Evolutionary conservation across 2,329 filamentous ascomycete species (phyloP), one percentile per base, ranked within the genome.

Genomic region (Claviceps maximensis): DNA sequence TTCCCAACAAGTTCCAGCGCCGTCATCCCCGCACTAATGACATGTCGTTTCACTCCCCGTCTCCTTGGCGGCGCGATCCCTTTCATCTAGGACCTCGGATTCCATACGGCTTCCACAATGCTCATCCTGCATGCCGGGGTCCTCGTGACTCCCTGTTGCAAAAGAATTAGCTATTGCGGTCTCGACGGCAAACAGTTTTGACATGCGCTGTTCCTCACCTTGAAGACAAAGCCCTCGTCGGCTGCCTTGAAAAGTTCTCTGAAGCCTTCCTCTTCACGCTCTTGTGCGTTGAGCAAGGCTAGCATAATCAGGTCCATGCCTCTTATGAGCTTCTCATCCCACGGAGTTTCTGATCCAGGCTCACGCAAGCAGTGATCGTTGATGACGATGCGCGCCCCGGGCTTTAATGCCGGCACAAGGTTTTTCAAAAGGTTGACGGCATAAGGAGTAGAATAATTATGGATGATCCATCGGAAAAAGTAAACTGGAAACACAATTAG

Each of bases 391-490:
- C 72, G 67, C 12, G 77, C 71, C 19, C 80, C 73, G 1, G 75
- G 72, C 63, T 81, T 77, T 50, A 82, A 64, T 36, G 78, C 73
- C 1, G 78, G 77, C 2, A 79, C 64, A 9, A 82, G 67, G 21
- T 71, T 72, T 55, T 69, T 69, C 40, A 77, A 64, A 41, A 81
- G 74, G 46, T 69, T 68, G 46, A 74, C 60, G 4, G 72, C 71
- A 52, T 78, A 75, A 2, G 71, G 71, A 15, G 78, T 78, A 0
- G 78, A 74, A 67, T 79, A 80, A 65, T 83, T 80, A 61, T 84
- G 79, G 8, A 84, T 64, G 56, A 83, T 80, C 71, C 74, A 76
- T 48, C 78, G 75, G 63, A 82, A 74, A 58, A 77, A 71, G 65
- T 82, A 83, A 19, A 81, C 69, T 73, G 27, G 49, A 19, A 9